Percentiles rank a stretch among this genome's conserved stretches.
Conservation (phyloP, 1,284 basidiomycete genomes). For the Vanrija pseudolonga region DNA sequence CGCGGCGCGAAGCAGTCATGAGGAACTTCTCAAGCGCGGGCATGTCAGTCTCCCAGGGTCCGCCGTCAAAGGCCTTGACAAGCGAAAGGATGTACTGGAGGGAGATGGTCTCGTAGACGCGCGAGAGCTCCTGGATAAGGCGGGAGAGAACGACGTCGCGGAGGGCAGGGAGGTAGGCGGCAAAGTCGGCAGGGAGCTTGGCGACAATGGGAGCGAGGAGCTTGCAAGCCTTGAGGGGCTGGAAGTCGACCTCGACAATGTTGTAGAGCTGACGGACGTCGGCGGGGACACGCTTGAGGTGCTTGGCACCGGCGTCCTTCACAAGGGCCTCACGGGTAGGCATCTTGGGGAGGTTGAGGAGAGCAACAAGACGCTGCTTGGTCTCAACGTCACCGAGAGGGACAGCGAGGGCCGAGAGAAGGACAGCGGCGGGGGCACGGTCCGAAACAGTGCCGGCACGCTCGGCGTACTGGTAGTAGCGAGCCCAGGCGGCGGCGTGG, state of each 20-base stretch:
- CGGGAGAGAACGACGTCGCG: constrained; percentile 89
- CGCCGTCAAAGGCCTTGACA: constrained; percentile 64
- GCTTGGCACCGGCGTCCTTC: constrained; percentile 78
- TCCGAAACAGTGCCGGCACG: constrained; percentile 66
- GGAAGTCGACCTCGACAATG: constrained; percentile 90
- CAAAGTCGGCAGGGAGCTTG: constrained; percentile 60
- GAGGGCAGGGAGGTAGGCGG: constrained; percentile 83
- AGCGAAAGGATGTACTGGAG: constrained; percentile 71
- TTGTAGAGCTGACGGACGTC: constrained; percentile 78
- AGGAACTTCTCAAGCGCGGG: constrained; percentile 86
- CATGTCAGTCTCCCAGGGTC: constrained; percentile 58
- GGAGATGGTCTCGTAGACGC: constrained; percentile 89
- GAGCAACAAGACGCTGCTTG: constrained; percentile 74
- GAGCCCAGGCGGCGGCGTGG: constrained; percentile 94
- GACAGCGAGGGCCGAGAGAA: constrained; percentile 89
- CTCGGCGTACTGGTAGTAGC: constrained; percentile 61
- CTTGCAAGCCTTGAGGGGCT: constrained; percentile 83
- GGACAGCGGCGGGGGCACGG: constrained; percentile 83
- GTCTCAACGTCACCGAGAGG: constrained; percentile 72
- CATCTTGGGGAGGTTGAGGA: constrained; percentile 79
- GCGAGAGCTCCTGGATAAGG: constrained; percentile 87
- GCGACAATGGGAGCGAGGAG: constrained; percentile 78
- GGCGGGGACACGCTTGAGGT: constrained; percentile 76
- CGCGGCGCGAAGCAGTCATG: constrained; percentile 84
- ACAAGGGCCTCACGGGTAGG: constrained; percentile 84